Percentiles rank a stretch among this genome's conserved stretches.
Conservation (phyloP, 2,329 filamentous ascomycete species). For the Penicillium sp. region DNA sequence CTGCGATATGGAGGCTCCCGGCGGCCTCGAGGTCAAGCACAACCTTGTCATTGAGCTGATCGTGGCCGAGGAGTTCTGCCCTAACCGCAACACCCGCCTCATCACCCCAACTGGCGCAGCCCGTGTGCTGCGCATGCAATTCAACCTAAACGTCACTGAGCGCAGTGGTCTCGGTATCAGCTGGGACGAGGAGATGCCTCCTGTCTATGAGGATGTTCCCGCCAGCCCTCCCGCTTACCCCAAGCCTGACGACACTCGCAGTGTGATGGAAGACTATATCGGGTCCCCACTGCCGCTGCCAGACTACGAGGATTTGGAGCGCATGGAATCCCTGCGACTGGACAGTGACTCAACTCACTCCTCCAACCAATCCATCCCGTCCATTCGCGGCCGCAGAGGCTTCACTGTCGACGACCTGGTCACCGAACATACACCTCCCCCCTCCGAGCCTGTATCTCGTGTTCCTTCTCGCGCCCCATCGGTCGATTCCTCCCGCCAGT, state of each 20-base stretch:
- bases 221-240: conserved; percentile 77
- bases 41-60: conserved; percentile 90
- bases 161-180: conserved; percentile 84
- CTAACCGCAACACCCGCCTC: conserved; percentile 70
- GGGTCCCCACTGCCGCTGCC: conserved; percentile 46
- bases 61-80: conserved; percentile 84
- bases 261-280: conserved; percentile 52
- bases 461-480: conserved; percentile 24
- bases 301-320: conserved; percentile 53
- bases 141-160: conserved; percentile 80
- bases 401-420: conserved; percentile 40
- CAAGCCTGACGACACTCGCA: conserved; percentile 41
- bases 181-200: conserved; percentile 96
- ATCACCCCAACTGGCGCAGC: conserved; percentile 88
- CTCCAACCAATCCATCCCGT: conserved; percentile 24
- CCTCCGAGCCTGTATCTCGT: conserved; percentile 23
- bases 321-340: conserved; percentile 42
- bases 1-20: conserved; percentile 75
- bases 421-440: conserved; percentile 21
- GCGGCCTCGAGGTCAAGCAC: conserved; percentile 80
- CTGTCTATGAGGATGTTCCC: conserved; percentile 91
- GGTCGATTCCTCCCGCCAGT: conserved; percentile 22
- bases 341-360: conserved; percentile 38
- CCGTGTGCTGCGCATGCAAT: conserved; percentile 89
- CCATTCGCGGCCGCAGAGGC: conserved; percentile 30